Conservation (phyloP, 148 eudicot species). For the Silene conica region DNA sequence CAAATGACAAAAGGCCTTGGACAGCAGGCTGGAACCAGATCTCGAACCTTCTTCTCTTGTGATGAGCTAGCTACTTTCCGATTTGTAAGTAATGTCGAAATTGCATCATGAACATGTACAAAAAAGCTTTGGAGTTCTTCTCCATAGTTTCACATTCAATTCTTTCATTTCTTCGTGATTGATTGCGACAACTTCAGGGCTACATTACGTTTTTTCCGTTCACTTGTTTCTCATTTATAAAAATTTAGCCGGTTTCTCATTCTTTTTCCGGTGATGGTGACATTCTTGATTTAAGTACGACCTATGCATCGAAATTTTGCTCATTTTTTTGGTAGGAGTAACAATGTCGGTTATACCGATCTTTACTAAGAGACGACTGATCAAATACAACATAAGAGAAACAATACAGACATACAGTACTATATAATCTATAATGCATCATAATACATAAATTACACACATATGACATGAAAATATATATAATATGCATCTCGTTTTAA, state of each 20-base stretch:
- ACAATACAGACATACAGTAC: neutral
- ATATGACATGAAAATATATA: no score
- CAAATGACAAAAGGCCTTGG: conserved; percentile 74
- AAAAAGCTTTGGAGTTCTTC: neutral
- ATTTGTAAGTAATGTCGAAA: neutral
- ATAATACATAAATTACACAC: neutral
- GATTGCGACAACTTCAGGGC: neutral
- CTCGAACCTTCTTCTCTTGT: conserved; percentile 69
- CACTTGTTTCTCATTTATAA: neutral
- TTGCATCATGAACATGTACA: neutral
- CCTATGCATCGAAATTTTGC: neutral
- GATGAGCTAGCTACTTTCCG: conserved; percentile 19
- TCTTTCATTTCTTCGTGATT: neutral
- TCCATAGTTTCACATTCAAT: neutral
- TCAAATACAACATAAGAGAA: neutral
- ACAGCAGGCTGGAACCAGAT: conserved; percentile 75
- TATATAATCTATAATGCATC: neutral
- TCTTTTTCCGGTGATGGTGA: neutral
- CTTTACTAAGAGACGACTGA: neutral
- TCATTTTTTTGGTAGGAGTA: no score
- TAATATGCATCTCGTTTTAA: no score
- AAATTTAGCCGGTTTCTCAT: neutral
- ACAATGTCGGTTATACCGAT: neutral
- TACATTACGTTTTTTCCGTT: neutral
- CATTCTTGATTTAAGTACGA: no score